Evolutionary conservation across 257 asterid genomes (phyloP).

Genomic region (Penstemon davidsonii): DNA sequence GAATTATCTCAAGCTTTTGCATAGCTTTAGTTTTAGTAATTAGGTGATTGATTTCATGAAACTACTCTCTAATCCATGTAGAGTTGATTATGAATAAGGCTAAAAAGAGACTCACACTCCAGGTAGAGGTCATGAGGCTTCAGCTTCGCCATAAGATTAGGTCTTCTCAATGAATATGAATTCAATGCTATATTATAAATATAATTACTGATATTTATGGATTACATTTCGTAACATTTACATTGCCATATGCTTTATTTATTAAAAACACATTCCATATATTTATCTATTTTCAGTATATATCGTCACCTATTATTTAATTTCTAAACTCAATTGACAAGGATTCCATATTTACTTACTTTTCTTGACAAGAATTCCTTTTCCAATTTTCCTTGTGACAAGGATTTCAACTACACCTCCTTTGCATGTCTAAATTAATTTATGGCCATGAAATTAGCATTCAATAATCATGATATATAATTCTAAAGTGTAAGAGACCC

Average conservation of each 20-base stretch:
- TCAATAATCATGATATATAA: too few relatives aligned
- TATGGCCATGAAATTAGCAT: too few relatives aligned
- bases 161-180: too few relatives aligned
- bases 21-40: neutral
- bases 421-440: slow-evolving; percentile 24
- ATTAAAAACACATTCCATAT: neutral
- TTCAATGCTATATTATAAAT: too few relatives aligned
- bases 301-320: too few relatives aligned
- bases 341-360: slow-evolving; percentile 25
- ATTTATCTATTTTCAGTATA: neutral
- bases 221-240: too few relatives aligned
- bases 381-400: slow-evolving; percentile 23
- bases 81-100: too few relatives aligned
- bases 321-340: slow-evolving; percentile 10
- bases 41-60: neutral
- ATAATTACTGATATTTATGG: too few relatives aligned
- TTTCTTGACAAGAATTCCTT: slow-evolving; percentile 20
- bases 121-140: neutral
- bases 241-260: neutral
- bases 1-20: neutral
- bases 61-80: neutral
- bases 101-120: too few relatives aligned
- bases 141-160: too few relatives aligned
- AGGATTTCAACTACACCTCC: slow-evolving; percentile 32
- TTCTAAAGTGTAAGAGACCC: too few relatives aligned